Base-by-base conservation (phyloP, 345 rosid species). In the Gossypium sturtianum region DNA sequence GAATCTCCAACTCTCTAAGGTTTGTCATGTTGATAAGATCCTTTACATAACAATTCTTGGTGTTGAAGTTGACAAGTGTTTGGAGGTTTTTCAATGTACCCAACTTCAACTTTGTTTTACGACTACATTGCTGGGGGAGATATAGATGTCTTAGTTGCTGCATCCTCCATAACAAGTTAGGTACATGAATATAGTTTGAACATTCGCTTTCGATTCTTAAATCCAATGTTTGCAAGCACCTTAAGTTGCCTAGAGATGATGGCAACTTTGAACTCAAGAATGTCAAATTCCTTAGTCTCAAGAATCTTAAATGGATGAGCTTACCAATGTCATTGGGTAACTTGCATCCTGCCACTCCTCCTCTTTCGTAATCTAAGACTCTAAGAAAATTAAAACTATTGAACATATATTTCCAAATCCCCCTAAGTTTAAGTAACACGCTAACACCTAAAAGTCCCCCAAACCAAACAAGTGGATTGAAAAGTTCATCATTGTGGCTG, bases 231-330 rank as follows among this genome's bases (percentile, higher is more conserved):
- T 53, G 58, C 58, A 53, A 53, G 58, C 12, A 53, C 19, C 9
- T 53, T 7, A 53, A 53, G 23, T 53, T 53, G 9, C 58, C 58
- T 20, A 53, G 58, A 53, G 58, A 53, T n/a, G 58, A 53, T 7
- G 23, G 58, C 41, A 34, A 34, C 41, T 29, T 29, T 29, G 5
- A 29, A 7, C 10, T 4, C 7, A 0, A n/a, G 41, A 56, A 45
- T 1, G n/a, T 3, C 0, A 9, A 34, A 7, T 3, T 45, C 9
- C 72, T 60, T 49, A 81, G 34, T 44, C 77, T 64, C 47, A 79
- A 67, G 70, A 69, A 79, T 67, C 79, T 77, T 56, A 84, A 71
- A 38, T 80, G 87, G 17, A 83, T 78, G 58, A 88, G 80, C 3
- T 71, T 62, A 0, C 86, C 84, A 7, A 82, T 73, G 20, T 8